Evolutionary conservation across 331 rosid genomes (phyloP), one percentile per base, ranked within the genome.

Genomic region (Arachis monticola): DNA sequence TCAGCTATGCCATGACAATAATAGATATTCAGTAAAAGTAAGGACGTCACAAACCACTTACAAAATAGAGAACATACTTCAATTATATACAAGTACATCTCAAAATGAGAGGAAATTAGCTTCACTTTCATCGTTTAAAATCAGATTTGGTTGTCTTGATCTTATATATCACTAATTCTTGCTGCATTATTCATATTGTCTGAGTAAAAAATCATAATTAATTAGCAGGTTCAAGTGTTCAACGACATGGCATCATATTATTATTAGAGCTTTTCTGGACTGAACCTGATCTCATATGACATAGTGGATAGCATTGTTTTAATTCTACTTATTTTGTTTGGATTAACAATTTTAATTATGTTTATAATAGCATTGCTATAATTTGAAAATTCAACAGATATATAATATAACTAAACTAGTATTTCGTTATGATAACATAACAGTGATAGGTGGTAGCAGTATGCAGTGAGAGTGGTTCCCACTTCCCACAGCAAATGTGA

Each of bases 1-100:
- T 47, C 64, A 57, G 77, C 44, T 56, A 81, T 12, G 51, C 42
- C 70, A 70, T 57, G 48, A 64, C 40, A 62, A 56, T 30, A 58
- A 70, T 4, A 6, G 30, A 44, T 7, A 55, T 62, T 74, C 48
- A 46, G 35, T 60, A 80, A 53, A 68, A 42, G 17, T 27, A 45
- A 61, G 64, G 10, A 42, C 22, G 32, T 50, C 17, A 5, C 67
- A 42, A 60, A 69, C 42, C 45, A 17, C 22, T 57, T 32, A 45
- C 5, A 8, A 55, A 69, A 58, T 65, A 67, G 13, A 48, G 10
- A 79, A 63, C 41, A 42, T 27, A 47, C 51, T 41, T 46, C 7
- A 62, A 55, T 78, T 61, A 48, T 60, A 31, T 8, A 69, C 71
- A 52, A 30, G 22, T 9, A 70, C 65, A 52, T 63, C 70, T 63